These are phyloP conservation scores for Lentinula aciculospora DNA, from an alignment of 768 basidiomycete species.

Conservation along the genomic window DNA sequence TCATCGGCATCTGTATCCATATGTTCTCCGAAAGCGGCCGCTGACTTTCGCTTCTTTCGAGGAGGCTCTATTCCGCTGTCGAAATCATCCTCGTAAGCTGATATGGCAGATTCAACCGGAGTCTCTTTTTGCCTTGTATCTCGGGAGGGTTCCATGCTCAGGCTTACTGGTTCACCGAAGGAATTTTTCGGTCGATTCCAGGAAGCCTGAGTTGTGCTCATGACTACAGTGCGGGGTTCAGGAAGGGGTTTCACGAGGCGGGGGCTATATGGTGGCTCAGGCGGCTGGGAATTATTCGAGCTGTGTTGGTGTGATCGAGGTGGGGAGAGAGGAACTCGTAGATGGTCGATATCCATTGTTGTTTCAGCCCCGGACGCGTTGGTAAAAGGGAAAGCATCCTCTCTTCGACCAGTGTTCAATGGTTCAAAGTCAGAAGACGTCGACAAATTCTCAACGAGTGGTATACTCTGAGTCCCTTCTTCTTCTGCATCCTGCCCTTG, in stretches of 20 bases:
- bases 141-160: background rate
- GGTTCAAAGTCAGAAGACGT: background rate
- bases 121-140: background rate
- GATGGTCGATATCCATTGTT: background rate
- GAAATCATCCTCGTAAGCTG: background rate
- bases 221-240: background rate
- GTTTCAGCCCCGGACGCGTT: background rate
- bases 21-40: background rate
- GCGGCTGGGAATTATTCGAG: background rate
- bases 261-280: constrained; percentile 23
- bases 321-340: background rate
- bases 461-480: no score
- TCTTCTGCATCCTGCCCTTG: background rate
- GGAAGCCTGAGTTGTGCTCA: background rate
- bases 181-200: background rate
- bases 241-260: constrained; percentile 94
- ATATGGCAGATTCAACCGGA: background rate
- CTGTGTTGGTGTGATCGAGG: background rate
- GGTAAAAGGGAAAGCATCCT: background rate
- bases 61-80: background rate
- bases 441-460: no score
- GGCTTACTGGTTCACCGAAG: background rate
- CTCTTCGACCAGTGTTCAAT: background rate
- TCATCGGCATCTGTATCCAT: background rate
- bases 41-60: constrained; percentile 2